Evolutionary conservation across 2,329 filamentous ascomycete species (phyloP), one percentile per base, ranked within the genome.

Genomic region (Hymenoscyphus linearis): DNA sequence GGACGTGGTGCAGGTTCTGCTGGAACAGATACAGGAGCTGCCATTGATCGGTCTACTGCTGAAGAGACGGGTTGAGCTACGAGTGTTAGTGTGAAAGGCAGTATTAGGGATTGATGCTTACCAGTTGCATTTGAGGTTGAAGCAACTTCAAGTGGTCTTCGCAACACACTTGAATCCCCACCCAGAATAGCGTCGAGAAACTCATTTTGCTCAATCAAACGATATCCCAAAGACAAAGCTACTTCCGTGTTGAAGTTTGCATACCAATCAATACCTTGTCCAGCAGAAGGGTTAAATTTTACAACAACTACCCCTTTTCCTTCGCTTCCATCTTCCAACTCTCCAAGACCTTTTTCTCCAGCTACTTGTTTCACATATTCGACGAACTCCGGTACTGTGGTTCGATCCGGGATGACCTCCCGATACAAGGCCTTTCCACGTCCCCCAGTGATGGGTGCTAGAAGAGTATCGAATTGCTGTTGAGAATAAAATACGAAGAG

Each of bases 181-280:
- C 80, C 85, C 31, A 98, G 76, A 53, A 99, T 95, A 1, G 90
- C 90, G 73, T 96, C 91, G 2, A 99, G 80, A 64, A 99, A 96
- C 68, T 97, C 93, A 61, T 89, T 92, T 71, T 97, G 92, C 67
- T 93, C 86, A 58, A 97, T 87, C 2, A 92, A 86, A 3, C 91
- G 85, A 72, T 96, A 92, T 63, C 92, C 88, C 13, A 96, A 81
- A 53, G 85, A 80, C 22, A 87, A 73, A 2, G 92, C 89, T 16
- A 96, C 83, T 7, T 85, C 77, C 4, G 81, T 86, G 66, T 87
- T 82, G 67, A 96, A 87, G 1, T 85, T 77, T 16, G 82, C 79
- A 62, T 85, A 90, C 91, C 90, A 96, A 10, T 59, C 80, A 75
- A 66, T 79, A 70, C 44, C 80, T 70, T 34, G 80, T 76, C 12